A percentile compares a stretch with the other conserved stretches of the same genome.
Conservation (phyloP, 139 green algal species). For the Klebsormidium nitens region DNA sequence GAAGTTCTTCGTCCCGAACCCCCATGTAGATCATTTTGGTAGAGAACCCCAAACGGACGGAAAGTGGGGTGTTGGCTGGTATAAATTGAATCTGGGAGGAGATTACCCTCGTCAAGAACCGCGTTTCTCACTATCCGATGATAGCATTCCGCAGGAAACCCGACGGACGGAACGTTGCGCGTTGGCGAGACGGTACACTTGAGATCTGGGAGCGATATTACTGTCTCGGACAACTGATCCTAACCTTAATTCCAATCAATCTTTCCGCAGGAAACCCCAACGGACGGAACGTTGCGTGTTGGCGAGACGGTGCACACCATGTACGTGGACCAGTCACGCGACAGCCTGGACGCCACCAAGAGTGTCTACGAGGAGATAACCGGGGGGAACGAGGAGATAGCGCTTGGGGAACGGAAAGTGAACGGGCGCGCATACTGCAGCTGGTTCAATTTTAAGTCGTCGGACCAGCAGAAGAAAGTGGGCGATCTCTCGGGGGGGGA, state of each 20-base stretch:
- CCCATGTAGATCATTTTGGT: too few species aligned
- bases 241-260: too few species aligned
- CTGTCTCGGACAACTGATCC: too few species aligned
- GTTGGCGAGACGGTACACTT: slow-evolving; percentile 67
- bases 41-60: too few species aligned
- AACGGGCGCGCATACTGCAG: slow-evolving; percentile 67
- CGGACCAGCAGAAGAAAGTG: slow-evolving; percentile 72
- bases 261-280: slow-evolving; percentile 55
- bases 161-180: slow-evolving; percentile 44
- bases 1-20: too few species aligned
- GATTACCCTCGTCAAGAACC: too few species aligned
- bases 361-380: slow-evolving; percentile 54
- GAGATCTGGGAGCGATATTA: too few species aligned
- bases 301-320: slow-evolving; percentile 72
- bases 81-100: too few species aligned
- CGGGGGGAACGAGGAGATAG: slow-evolving; percentile 30
- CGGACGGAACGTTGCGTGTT: slow-evolving; percentile 46
- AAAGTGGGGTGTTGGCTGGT: too few species aligned
- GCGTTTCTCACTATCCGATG: too few species aligned
- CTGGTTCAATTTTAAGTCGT: slow-evolving; percentile 77
- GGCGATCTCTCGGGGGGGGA: slow-evolving; percentile 60
- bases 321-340: slow-evolving; percentile 73
- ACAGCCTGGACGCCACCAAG: slow-evolving; percentile 55
- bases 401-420: slow-evolving; percentile 44
- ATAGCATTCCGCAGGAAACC: slow-evolving; percentile 53